These are phyloP conservation scores for Blastocystis sp. DNA, from an alignment of 352 stramenopile genomes.

Conservation along the genomic window DNA sequence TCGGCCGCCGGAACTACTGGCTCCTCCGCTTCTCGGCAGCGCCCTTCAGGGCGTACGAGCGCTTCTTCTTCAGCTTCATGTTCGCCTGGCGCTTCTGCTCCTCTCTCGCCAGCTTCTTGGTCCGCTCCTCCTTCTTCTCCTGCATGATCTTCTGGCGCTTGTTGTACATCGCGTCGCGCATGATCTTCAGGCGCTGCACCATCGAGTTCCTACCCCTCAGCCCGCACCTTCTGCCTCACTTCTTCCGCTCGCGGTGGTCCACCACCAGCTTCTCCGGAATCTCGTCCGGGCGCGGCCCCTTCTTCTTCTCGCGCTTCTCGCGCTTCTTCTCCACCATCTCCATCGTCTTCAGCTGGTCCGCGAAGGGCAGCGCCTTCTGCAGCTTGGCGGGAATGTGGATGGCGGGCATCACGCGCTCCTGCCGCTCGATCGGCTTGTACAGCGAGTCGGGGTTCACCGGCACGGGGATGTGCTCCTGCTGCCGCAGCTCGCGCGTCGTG, in stretches of 20 bases:
- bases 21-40: constrained; percentile 13
- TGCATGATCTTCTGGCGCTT: constrained; percentile 27
- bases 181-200: constrained; percentile 54
- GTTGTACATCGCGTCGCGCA: constrained; percentile 34
- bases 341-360: constrained; percentile 75
- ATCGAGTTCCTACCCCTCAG: constrained; percentile 47
- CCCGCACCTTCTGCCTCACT: neutral
- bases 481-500: constrained; percentile 81
- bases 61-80: constrained; percentile 49
- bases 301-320: constrained; percentile 30
- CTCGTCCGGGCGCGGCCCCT: constrained; percentile 47
- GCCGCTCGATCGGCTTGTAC: constrained; percentile 95
- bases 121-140: neutral
- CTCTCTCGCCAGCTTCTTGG: constrained; percentile 14
- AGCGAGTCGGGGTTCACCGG: constrained; percentile 93
- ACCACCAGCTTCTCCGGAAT: constrained; percentile 79
- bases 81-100: constrained; percentile 13
- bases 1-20: neutral
- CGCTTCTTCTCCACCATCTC: constrained; percentile 79
- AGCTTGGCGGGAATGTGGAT: constrained; percentile 93
- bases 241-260: constrained; percentile 86
- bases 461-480: constrained; percentile 87
- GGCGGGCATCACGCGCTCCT: constrained; percentile 84
- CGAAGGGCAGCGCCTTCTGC: constrained; percentile 91
- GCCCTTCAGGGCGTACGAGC: constrained; percentile 55